A percentile compares a stretch with the other conserved stretches of the same genome.
phyloP scores from a whole-genome alignment of 169 alveolate genomes.

The Plasmodium berghei region DNA sequence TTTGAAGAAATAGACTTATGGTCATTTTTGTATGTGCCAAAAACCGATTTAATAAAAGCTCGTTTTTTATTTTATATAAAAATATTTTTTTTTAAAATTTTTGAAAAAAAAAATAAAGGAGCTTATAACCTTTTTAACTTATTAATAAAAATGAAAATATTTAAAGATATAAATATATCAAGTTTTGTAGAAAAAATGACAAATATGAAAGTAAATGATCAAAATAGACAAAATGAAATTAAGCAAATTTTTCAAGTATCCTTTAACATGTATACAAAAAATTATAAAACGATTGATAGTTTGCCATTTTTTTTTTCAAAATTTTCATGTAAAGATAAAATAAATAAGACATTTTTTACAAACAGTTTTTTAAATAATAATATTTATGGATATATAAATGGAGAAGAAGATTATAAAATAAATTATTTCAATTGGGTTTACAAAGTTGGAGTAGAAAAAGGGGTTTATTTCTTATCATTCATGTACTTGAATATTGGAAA shows the following conservation, averaged over 20 bases:
- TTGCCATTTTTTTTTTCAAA: conserved; percentile 28
- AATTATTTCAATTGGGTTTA: conserved; percentile 5
- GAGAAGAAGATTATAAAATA: not conserved
- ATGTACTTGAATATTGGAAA: not conserved
- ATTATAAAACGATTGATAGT: conserved; percentile 7
- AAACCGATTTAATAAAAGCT: conserved; percentile 29
- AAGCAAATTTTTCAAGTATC: conserved; percentile 27
- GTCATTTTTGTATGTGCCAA: conserved; percentile 7
- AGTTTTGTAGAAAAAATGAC: not conserved
- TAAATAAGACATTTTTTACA: conserved; percentile 3
- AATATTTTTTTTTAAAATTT: not conserved
- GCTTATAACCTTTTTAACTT: not conserved
- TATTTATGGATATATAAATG: conserved; percentile 15
- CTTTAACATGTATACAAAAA: conserved; percentile 26
- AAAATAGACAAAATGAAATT: not conserved
- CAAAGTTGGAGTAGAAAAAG: conserved; percentile 4
- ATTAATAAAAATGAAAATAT: not conserved
- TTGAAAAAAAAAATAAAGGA: conserved; percentile 19
- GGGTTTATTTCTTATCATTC: conserved; percentile 14
- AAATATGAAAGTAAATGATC: not conserved
- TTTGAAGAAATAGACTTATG: not conserved
- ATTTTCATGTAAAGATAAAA: conserved; percentile 26
- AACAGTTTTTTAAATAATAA: conserved; percentile 7
- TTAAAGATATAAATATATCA: conserved; percentile 2
- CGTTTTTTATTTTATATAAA: conserved; percentile 1